These are phyloP conservation scores for Gossypium australe DNA, from an alignment of 345 rosid genomes.

Conservation along the genomic window DNA sequence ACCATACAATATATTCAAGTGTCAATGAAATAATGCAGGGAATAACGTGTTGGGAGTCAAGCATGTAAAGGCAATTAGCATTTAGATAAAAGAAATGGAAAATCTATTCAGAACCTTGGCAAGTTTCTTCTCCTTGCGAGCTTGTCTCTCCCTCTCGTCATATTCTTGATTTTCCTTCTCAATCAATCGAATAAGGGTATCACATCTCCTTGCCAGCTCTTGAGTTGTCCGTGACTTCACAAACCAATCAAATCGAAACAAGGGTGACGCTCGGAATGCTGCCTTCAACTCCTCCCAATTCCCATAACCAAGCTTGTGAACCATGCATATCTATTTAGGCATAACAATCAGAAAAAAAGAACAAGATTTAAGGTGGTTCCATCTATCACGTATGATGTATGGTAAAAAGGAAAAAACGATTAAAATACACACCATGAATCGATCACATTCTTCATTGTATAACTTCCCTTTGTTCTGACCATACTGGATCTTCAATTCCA, in stretches of 20 bases:
- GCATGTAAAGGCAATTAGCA: not conserved
- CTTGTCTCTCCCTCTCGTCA: slow-evolving; percentile 96
- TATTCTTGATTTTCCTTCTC: slow-evolving; percentile 99
- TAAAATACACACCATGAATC: slow-evolving; percentile 11
- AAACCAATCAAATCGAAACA: slow-evolving; percentile 96
- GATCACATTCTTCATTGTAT: slow-evolving; percentile 85
- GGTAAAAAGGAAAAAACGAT: not conserved
- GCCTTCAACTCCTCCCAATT: slow-evolving; percentile 99
- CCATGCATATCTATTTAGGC: slow-evolving; percentile 77
- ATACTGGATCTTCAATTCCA: slow-evolving; percentile 93
- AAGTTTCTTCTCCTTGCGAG: slow-evolving; percentile 95
- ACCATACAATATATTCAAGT: not conserved
- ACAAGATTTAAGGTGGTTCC: slow-evolving; percentile 25
- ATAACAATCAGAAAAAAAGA: not conserved
- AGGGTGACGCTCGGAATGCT: slow-evolving; percentile 72
- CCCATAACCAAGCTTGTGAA: slow-evolving; percentile 97
- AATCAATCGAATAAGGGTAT: slow-evolving; percentile 85
- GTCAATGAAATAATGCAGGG: not conserved
- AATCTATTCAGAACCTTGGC: slow-evolving; percentile 56
- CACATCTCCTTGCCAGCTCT: slow-evolving; percentile 95
- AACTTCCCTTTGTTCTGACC: slow-evolving; percentile 98
- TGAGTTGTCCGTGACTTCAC: slow-evolving; percentile 93
- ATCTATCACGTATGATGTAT: not conserved
- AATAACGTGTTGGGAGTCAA: not conserved
- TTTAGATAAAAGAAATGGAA: not conserved